Evolutionary conservation across 192 early-diverging fungal genomes (phyloP).

Genomic region (Coemansia sp.): DNA sequence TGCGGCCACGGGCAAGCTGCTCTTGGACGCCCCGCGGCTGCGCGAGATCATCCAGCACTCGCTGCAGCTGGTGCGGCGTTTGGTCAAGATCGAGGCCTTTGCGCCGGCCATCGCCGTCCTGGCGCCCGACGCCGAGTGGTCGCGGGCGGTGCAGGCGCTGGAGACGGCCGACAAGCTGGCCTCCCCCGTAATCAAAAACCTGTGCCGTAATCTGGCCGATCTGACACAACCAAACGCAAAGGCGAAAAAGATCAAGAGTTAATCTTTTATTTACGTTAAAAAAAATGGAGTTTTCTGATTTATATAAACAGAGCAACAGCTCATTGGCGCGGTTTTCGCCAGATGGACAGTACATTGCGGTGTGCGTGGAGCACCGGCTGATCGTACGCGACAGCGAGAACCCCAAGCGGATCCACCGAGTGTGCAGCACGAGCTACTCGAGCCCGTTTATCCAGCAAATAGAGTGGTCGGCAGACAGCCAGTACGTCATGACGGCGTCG

Average conservation of each 20-base stretch:
- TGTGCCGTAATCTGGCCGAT: conserved; percentile 4
- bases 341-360: conserved; percentile 38
- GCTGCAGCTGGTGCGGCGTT: conserved; percentile 13
- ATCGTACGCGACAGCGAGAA: conserved; percentile 43
- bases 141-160: conserved; percentile 15
- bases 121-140: conserved; percentile 18
- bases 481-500: conserved; percentile 38
- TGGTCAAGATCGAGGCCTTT: conserved; percentile 12
- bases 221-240: conserved; percentile 6
- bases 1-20: conserved; percentile 10
- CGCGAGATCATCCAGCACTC: conserved; percentile 31
- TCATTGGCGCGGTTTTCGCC: conserved; percentile 43
- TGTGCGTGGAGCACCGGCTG: conserved; percentile 48
- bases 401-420: conserved; percentile 42
- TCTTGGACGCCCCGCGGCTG: conserved; percentile 25
- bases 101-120: conserved; percentile 7
- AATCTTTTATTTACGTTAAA: not conserved
- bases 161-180: conserved; percentile 11
- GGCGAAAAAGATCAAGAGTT: not conserved
- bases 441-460: conserved; percentile 44
- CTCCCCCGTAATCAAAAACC: conserved; percentile 18
- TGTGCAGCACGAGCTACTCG: conserved; percentile 30
- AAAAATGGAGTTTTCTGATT: conserved; percentile 47
- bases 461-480: conserved; percentile 39
- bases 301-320: conserved; percentile 52